phyloP scores from a whole-genome alignment of 257 asterid genomes.

The Lycium barbarum region DNA sequence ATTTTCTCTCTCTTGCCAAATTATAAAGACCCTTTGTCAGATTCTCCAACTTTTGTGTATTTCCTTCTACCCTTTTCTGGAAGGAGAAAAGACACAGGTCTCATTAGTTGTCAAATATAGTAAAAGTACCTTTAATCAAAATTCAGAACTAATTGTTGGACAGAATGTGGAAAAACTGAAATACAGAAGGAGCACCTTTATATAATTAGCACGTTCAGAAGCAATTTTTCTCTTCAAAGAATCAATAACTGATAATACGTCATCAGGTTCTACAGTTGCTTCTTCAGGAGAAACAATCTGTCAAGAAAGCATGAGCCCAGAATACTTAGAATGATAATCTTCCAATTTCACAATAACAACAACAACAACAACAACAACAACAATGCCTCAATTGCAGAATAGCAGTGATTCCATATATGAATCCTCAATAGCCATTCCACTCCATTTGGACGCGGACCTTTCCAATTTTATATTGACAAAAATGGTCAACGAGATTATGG shows the following conservation, averaged over 20 bases:
- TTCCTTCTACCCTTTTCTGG: slow-evolving; percentile 80
- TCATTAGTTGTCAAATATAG: background rate
- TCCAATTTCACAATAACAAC: slow-evolving; percentile 16
- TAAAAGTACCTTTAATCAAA: slow-evolving; percentile 32
- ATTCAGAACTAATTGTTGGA: slow-evolving; percentile 31
- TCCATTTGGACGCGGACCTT: background rate
- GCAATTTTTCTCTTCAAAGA: slow-evolving; percentile 71
- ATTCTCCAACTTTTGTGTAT: slow-evolving; percentile 61
- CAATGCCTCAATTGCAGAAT: background rate
- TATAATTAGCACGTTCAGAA: slow-evolving; percentile 59
- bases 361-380: background rate
- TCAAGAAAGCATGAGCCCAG: slow-evolving; percentile 30
- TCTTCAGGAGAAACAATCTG: slow-evolving; percentile 58
- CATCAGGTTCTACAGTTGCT: slow-evolving; percentile 49
- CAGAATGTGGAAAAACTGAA: slow-evolving; percentile 1
- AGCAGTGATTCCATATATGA: background rate
- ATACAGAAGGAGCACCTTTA: slow-evolving; percentile 63
- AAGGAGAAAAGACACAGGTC: slow-evolving; percentile 26
- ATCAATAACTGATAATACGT: slow-evolving; percentile 63
- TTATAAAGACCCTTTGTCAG: slow-evolving; percentile 58
- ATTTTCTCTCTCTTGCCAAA: slow-evolving; percentile 70
- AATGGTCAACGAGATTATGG: background rate
- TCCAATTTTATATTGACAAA: slow-evolving; percentile 7
- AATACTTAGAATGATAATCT: slow-evolving; percentile 24
- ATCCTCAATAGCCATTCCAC: slow-evolving; percentile 18